phyloP scores from a whole-genome alignment of 768 basidiomycete species.

The Phylloporus rhodoxanthus region DNA sequence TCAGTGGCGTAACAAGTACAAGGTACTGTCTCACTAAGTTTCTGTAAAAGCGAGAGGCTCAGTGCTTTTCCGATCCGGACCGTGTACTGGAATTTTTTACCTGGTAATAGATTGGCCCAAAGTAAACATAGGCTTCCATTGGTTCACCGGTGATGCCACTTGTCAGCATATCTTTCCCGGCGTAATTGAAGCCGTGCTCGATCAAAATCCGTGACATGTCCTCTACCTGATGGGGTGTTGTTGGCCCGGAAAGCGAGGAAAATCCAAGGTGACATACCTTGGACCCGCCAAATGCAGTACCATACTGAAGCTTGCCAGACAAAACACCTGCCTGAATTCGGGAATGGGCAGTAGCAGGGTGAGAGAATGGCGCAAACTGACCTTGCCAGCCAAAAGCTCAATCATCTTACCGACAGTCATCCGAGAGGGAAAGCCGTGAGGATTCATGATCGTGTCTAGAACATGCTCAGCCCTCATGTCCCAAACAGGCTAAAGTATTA shows the following conservation, averaged over 20 bases:
- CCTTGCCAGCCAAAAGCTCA: conserved; percentile 93
- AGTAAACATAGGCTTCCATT: conserved; percentile 95
- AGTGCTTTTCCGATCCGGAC: background rate
- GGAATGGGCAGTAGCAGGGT: conserved; percentile 3
- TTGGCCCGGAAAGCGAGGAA: conserved; percentile 7
- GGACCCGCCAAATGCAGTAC: conserved; percentile 95
- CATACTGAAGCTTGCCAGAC: conserved; percentile 84
- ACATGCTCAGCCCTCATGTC: conserved; percentile 10
- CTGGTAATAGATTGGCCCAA: conserved; percentile 98
- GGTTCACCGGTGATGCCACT: conserved; percentile 97
- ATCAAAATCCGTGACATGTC: conserved; percentile 97
- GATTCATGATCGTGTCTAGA: conserved; percentile 98
- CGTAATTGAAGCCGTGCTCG: conserved; percentile 93
- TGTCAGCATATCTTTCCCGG: conserved; percentile 98
- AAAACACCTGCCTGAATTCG: conserved; percentile 76
- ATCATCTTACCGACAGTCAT: conserved; percentile 99
- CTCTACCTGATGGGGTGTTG: conserved; percentile 56
- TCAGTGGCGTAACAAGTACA: background rate
- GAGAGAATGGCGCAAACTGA: conserved; percentile 20
- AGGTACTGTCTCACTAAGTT: conserved; percentile 68
- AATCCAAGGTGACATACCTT: conserved; percentile 49
- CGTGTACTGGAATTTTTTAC: conserved; percentile 34
- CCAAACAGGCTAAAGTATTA: conserved; percentile 29
- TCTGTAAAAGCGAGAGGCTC: conserved; percentile 40
- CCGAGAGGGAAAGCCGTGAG: conserved; percentile 97